Evolutionary conservation across 169 alveolate genomes (phyloP).

Genomic region (Plasmodium coatneyi): DNA sequence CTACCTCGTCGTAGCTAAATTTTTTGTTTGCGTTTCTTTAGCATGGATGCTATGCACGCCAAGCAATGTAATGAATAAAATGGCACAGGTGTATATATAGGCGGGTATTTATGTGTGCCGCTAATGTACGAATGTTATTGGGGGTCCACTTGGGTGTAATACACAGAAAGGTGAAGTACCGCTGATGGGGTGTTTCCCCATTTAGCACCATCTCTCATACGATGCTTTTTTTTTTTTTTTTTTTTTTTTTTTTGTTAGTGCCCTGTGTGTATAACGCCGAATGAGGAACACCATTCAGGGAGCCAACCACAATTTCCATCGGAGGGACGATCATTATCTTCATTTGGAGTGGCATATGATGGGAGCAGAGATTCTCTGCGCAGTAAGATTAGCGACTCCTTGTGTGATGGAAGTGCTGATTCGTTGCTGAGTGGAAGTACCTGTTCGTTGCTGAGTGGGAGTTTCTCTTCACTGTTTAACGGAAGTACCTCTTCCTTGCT

Average conservation of each 20-base stretch:
- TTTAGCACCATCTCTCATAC: not conserved
- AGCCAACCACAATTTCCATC: not conserved
- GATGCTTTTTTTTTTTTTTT: not conserved
- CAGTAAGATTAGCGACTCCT: not conserved
- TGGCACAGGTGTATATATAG: not conserved
- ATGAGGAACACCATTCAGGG: not conserved
- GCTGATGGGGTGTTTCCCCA: not conserved
- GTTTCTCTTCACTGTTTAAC: not conserved
- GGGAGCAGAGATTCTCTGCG: not conserved
- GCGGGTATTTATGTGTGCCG: not conserved
- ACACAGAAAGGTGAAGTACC: not conserved
- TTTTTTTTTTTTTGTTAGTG: not conserved
- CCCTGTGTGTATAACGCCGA: not conserved
- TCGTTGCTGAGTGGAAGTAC: not conserved
- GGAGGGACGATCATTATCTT: not conserved
- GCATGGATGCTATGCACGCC: not conserved
- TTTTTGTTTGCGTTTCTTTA: not conserved
- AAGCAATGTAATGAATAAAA: not conserved
- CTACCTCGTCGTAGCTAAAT: not conserved
- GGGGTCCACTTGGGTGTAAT: not conserved
- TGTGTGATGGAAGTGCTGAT: not conserved
- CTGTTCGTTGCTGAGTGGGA: not conserved
- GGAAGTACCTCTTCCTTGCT: not conserved
- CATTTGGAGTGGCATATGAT: not conserved
- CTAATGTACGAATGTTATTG: not conserved